Evolutionary conservation across 1,139 yeast species (phyloP), one percentile per base, ranked within the genome.

Genomic region (Fermentozyma sake): DNA sequence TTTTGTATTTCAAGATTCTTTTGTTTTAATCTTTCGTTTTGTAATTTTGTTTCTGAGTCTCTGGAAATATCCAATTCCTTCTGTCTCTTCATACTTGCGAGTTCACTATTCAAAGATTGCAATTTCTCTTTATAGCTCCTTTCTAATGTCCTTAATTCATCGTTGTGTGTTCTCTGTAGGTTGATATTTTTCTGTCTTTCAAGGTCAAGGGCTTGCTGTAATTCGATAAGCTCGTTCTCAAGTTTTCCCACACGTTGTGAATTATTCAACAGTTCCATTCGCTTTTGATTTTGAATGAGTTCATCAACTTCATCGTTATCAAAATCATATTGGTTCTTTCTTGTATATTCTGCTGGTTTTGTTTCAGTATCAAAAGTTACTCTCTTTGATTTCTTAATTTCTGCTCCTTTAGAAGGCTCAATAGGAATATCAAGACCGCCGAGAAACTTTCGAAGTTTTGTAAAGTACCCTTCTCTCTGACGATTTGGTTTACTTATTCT

Each of bases 281-380:
- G n/a, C 17, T 20, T 18, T n/a, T 23, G 24, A 10, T 24, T 16
- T 23, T 15, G 25, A 9, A 29, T 17, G 4, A 23, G 20, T 14
- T 29, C 37, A 18, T 37, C 41, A 3, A 37, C 37, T n/a, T 16
- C 23, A 17, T 37, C 41, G 14, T 33, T 24, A 9, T 35, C 37
- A 6, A 34, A 26, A 10, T 28, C 35, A 12, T n/a, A n/a, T n/a
- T n/a, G n/a, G n/a, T n/a, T n/a, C n/a, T n/a, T n/a, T n/a, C n/a
- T n/a, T n/a, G n/a, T n/a, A n/a, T n/a, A n/a, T n/a, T n/a, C n/a
- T n/a, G n/a, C n/a, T 16, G 15, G 13, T 4, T 22, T 19, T 8
- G 14, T 11, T n/a, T n/a, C n/a, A 7, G 24, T 8, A 12, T 22
- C 24, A 22, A 22, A 22, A 3, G 24, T 11, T 5, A 22, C 24